These are phyloP conservation scores for Tetrahymena elliotti DNA, from an alignment of 73 alveolate species.

Conservation along the genomic window DNA sequence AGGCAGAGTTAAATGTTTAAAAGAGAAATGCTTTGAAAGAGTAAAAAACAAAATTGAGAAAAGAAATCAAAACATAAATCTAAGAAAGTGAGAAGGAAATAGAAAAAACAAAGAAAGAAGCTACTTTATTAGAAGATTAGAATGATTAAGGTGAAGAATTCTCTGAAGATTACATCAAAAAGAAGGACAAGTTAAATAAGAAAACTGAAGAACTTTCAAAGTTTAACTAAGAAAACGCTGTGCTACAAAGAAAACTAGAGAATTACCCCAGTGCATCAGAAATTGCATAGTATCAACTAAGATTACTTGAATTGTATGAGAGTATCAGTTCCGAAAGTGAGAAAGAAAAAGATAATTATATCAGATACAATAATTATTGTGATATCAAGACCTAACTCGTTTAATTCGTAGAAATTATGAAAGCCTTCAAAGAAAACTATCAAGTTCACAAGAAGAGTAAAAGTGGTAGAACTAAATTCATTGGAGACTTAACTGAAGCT, in stretches of 20 bases:
- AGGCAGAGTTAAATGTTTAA: slow-evolving; percentile 17
- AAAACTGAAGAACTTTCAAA: slow-evolving; percentile 16
- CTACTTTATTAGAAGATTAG: slow-evolving; percentile 9
- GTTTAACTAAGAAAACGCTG: slow-evolving; percentile 48
- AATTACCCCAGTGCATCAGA: slow-evolving; percentile 45
- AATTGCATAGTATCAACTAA: slow-evolving; percentile 41
- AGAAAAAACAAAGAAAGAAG: slow-evolving; percentile 7
- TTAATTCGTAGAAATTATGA: slow-evolving; percentile 34
- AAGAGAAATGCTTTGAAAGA: slow-evolving; percentile 15
- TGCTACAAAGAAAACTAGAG: slow-evolving; percentile 48
- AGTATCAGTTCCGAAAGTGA: slow-evolving; percentile 45
- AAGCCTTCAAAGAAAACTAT: slow-evolving; percentile 34
- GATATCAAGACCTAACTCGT: slow-evolving; percentile 30
- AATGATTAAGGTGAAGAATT: neutral
- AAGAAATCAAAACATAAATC: slow-evolving; percentile 19
- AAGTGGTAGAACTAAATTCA: slow-evolving; percentile 32
- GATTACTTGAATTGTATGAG: slow-evolving; percentile 51
- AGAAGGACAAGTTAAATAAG: slow-evolving; percentile 22
- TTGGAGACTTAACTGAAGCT: slow-evolving; percentile 15
- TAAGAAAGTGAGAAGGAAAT: slow-evolving; percentile 10
- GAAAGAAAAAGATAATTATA: slow-evolving; percentile 24
- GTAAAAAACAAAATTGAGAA: slow-evolving; percentile 6
- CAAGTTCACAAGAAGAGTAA: slow-evolving; percentile 15
- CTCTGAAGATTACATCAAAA: slow-evolving; percentile 8
- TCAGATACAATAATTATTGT: slow-evolving; percentile 34